Base-by-base conservation (phyloP, 768 basidiomycete genomes). In the Rickenella mellea region DNA sequence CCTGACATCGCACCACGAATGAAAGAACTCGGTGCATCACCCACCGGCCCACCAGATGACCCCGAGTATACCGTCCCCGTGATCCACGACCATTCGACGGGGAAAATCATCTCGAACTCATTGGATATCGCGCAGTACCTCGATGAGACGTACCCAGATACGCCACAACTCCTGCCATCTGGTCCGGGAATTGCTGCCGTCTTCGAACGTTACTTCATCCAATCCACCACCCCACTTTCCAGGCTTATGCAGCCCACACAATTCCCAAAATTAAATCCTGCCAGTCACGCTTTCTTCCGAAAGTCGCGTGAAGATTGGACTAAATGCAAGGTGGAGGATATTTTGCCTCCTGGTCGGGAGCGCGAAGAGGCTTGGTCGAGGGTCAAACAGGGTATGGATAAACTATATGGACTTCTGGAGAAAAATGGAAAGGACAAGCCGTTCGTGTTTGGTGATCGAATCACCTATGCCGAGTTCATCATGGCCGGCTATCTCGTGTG, bases 51-150 rank as follows among this genome's bases (percentile, higher is more conserved):
- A 39, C 45, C 58, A 15, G 43, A 52, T 2, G 61, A 68, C 37
- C 59, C 52, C 1, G 32, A 41, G 14, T 69, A 68, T 51, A 69
- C 67, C 12, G 44, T 69, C 22, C 71, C 71, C 25, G 62, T 62
- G 31, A 65, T 69, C 42, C 50, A 60, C 36, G 69, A 73, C 41
- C 58, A 64, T 21, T 53, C 52, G 26, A 69, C 62, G 5, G 54
- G 56, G 1, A 47, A 43, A 10, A 51, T 60, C 42, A 19, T 71
- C 21, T 27, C 67, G 0, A 69, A 74, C 40, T 69, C 68, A 4
- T 57, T 62, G 42, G 51, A 52, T 12, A 73, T 73, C 39, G 69
- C 69, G 0, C 56, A 59, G 43, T 74, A 74, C 43, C 68, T 72
- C 27, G 72, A 74, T 25, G 55, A 49, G 12, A 53, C 55, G 0